Evolutionary conservation across 192 early-diverging fungal genomes (phyloP).

Genomic region (Thamnidium elegans): DNA sequence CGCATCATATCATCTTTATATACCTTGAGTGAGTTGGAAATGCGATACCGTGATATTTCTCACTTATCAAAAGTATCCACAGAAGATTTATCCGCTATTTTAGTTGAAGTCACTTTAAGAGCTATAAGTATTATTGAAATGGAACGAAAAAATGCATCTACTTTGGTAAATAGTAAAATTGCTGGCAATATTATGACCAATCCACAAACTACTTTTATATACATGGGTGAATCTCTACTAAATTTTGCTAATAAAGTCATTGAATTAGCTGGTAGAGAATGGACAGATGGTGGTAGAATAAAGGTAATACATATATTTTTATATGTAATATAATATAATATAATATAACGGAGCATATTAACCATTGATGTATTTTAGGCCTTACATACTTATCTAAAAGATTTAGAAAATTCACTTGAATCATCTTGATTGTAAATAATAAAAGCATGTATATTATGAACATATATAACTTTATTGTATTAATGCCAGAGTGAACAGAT

Average conservation of each 20-base stretch:
- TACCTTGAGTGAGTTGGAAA: neutral
- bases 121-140: slow-evolving; percentile 32
- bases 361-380: neutral
- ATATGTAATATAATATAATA: neutral
- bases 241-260: slow-evolving; percentile 31
- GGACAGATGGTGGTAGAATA: slow-evolving; percentile 19
- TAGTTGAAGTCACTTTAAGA: slow-evolving; percentile 30
- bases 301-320: slow-evolving; percentile 23
- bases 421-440: slow-evolving; percentile 2
- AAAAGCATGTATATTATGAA: no score
- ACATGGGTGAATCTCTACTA: slow-evolving; percentile 34
- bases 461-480: no score
- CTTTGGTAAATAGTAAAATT: neutral
- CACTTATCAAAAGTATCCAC: neutral
- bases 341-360: neutral
- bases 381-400: slow-evolving; percentile 10
- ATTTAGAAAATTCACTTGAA: slow-evolving; percentile 14
- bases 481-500: no score
- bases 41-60: neutral
- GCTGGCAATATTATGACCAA: slow-evolving; percentile 32
- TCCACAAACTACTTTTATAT: slow-evolving; percentile 23
- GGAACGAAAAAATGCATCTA: slow-evolving; percentile 4
- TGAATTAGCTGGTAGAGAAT: slow-evolving; percentile 33
- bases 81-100: slow-evolving; percentile 17
- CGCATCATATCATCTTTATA: neutral